Conservation (phyloP, 2,329 filamentous ascomycete genomes). For the Phialophora macrospora region DNA sequence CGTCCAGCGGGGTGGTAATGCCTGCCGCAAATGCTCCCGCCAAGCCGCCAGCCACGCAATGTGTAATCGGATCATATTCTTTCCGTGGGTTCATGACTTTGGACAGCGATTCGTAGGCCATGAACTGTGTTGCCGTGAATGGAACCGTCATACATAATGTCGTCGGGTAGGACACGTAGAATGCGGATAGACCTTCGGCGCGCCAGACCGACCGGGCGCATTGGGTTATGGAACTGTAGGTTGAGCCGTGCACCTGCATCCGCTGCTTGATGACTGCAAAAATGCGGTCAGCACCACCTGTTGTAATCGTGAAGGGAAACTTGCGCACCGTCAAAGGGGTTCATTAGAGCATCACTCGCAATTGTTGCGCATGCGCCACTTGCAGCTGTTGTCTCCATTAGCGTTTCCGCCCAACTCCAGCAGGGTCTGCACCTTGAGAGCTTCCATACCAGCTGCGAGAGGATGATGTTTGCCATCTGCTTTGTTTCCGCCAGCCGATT, state of each 20-base stretch:
- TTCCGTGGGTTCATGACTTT: conserved; percentile 84
- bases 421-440: neutral
- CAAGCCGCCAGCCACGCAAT: conserved; percentile 88
- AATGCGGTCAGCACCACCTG: conserved; percentile 31
- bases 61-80: conserved; percentile 86
- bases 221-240: conserved; percentile 82
- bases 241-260: conserved; percentile 98
- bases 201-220: conserved; percentile 88
- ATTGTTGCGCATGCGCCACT: conserved; percentile 96
- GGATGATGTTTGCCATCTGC: conserved; percentile 83
- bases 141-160: conserved; percentile 98
- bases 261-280: conserved; percentile 92
- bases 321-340: conserved; percentile 89
- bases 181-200: conserved; percentile 84
- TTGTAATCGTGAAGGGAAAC: neutral
- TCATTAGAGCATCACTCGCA: conserved; percentile 97
- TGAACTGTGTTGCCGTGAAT: conserved; percentile 95
- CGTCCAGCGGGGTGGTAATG: conserved; percentile 93
- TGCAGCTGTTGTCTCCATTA: conserved; percentile 66
- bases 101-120: conserved; percentile 95
- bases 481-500: conserved; percentile 90
- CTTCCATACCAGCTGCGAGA: conserved; percentile 77
- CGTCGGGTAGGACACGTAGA: conserved; percentile 98
- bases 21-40: conserved; percentile 93
- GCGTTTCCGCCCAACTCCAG: conserved; percentile 34